phyloP scores from a whole-genome alignment of 129 eudicot species.

The Pittosporum tobira region DNA sequence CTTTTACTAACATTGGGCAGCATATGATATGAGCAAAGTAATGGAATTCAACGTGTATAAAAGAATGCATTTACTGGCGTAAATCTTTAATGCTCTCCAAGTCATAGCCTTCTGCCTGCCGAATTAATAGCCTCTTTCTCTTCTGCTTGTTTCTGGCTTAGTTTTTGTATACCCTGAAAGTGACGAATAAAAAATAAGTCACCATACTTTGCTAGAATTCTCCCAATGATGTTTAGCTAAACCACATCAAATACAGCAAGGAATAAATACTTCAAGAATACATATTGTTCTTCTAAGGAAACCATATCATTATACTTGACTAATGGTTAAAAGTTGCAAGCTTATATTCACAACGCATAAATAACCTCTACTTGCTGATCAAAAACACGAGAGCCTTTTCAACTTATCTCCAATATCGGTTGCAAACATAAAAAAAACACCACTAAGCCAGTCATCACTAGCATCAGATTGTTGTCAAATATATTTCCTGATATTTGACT shows the following conservation, averaged over 20 bases:
- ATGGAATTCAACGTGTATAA: slow-evolving; percentile 26
- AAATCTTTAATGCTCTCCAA: neutral
- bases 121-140: neutral
- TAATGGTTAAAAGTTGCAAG: no score
- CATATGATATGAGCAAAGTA: slow-evolving; percentile 15
- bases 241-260: neutral
- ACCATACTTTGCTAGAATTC: neutral
- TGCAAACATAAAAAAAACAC: no score
- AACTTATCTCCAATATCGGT: no score
- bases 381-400: no score
- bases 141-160: neutral
- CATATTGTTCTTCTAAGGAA: neutral
- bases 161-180: slow-evolving; percentile 3
- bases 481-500: no score
- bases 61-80: slow-evolving; percentile 7
- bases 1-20: slow-evolving; percentile 20
- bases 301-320: no score
- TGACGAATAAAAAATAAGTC: neutral
- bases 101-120: neutral
- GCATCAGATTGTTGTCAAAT: no score
- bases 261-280: neutral
- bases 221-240: neutral
- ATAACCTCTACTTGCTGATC: no score
- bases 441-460: no score
- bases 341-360: no score